These are phyloP conservation scores for Paxillus involutus DNA, from an alignment of 768 basidiomycete genomes.

Conservation along the genomic window DNA sequence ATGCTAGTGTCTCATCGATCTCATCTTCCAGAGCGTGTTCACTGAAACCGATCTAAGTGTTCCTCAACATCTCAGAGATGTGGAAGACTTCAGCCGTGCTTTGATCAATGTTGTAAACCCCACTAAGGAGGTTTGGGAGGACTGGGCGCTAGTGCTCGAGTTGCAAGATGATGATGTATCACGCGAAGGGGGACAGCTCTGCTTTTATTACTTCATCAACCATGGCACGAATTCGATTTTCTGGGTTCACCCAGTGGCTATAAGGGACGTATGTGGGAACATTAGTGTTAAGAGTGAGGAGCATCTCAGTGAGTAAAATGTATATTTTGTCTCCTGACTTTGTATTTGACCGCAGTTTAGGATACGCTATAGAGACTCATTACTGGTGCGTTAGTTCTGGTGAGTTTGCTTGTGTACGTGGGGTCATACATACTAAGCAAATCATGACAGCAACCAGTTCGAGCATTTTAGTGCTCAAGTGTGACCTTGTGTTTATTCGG, in stretches of 20 bases:
- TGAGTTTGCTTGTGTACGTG: background rate
- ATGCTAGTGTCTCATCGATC: background rate
- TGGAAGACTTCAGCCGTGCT: background rate
- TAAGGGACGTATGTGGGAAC: slow-evolving; percentile 31
- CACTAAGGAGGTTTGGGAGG: too few relatives aligned
- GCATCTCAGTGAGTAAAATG: background rate
- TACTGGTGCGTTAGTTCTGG: slow-evolving; percentile 18
- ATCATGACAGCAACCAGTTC: background rate
- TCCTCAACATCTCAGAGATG: background rate
- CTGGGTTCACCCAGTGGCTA: slow-evolving; percentile 39
- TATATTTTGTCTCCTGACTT: background rate
- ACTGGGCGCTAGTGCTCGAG: background rate
- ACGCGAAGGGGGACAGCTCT: background rate
- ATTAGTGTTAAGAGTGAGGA: slow-evolving; percentile 32
- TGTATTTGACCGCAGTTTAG: slow-evolving; percentile 1
- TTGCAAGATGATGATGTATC: background rate
- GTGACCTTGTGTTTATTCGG: background rate
- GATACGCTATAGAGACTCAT: slow-evolving; percentile 18
- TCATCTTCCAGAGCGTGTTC: slow-evolving; percentile 36
- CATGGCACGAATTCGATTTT: slow-evolving; percentile 43
- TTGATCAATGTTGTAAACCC: background rate
- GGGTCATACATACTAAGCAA: background rate
- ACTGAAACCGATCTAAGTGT: slow-evolving; percentile 25
- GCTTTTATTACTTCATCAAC: slow-evolving; percentile 46
- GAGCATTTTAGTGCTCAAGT: background rate